Evolutionary conservation across 2,329 filamentous ascomycete genomes (phyloP).

Genomic region (Aspergillus glaucus): DNA sequence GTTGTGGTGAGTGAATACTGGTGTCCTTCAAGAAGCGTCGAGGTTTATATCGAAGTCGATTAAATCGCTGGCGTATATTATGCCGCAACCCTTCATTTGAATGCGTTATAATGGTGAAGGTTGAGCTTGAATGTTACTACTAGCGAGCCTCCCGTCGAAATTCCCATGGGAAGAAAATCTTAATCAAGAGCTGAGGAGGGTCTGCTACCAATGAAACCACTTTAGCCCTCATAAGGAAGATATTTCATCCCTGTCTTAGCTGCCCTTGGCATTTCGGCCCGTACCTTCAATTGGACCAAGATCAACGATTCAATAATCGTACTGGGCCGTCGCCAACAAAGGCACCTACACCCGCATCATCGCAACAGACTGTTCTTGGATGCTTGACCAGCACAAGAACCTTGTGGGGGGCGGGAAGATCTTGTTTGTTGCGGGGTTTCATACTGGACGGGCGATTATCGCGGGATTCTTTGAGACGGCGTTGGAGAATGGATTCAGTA

Average conservation of each 20-base stretch:
- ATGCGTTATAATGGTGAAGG: background rate
- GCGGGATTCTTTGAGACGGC: conserved; percentile 50
- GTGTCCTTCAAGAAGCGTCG: background rate
- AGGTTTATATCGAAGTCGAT: conserved; percentile 1
- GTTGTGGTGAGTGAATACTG: background rate
- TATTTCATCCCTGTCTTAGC: background rate
- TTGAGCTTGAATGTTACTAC: background rate
- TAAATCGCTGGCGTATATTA: background rate
- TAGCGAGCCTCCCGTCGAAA: background rate
- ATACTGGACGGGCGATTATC: conserved; percentile 52
- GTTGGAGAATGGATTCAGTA: conserved; percentile 38
- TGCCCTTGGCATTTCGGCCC: background rate
- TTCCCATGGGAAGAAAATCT: background rate
- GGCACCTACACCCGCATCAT: conserved; percentile 49
- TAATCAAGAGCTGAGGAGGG: background rate
- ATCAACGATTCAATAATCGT: no score
- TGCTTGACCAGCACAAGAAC: conserved; percentile 51
- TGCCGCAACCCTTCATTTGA: conserved; percentile 1
- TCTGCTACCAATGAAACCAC: background rate
- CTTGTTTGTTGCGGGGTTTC: conserved; percentile 54
- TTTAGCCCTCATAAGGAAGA: background rate
- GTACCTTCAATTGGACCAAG: background rate
- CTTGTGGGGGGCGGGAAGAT: conserved; percentile 45
- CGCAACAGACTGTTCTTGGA: conserved; percentile 58
- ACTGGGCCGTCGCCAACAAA: conserved; percentile 33